These are phyloP conservation scores for Sugiyamaella qingdaonensis DNA, from an alignment of 805 yeast genomes.

Conservation along the genomic window DNA sequence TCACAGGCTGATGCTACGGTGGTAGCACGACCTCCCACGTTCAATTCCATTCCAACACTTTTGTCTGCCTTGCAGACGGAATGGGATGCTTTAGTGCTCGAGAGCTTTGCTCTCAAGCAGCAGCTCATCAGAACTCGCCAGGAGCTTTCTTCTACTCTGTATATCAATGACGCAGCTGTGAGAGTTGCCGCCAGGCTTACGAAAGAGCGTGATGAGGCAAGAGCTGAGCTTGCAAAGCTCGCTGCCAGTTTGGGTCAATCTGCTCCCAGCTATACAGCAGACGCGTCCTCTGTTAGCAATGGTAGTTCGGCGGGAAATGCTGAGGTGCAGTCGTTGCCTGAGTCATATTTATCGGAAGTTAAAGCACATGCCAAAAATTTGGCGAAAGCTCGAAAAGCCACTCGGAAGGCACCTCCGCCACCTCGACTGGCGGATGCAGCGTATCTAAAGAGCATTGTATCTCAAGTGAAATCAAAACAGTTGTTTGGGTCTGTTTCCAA, in stretches of 20 bases:
- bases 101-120: conserved; percentile 69
- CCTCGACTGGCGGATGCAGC: conserved; percentile 10
- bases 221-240: conserved; percentile 56
- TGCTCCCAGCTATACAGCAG: conserved; percentile 6
- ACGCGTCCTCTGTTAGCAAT: background rate
- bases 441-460: conserved; percentile 5
- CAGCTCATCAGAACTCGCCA: conserved; percentile 62
- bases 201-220: conserved; percentile 73
- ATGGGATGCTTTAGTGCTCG: conserved; percentile 85
- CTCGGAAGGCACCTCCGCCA: conserved; percentile 10
- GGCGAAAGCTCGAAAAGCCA: conserved; percentile 12
- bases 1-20: conserved; percentile 29
- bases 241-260: conserved; percentile 22
- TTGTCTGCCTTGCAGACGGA: conserved; percentile 76
- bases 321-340: background rate
- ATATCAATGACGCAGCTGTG: conserved; percentile 86
- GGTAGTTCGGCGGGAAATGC: background rate
- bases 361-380: background rate
- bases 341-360: background rate
- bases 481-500: conserved; percentile 15
- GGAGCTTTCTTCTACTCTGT: conserved; percentile 72
- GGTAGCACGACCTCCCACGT: conserved; percentile 42
- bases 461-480: conserved; percentile 19
- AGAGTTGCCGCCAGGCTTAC: conserved; percentile 74
- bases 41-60: conserved; percentile 73